Evolutionary conservation across 805 yeast genomes (phyloP), one percentile per base, ranked within the genome.

Genomic region (Candida palmyrensis): DNA sequence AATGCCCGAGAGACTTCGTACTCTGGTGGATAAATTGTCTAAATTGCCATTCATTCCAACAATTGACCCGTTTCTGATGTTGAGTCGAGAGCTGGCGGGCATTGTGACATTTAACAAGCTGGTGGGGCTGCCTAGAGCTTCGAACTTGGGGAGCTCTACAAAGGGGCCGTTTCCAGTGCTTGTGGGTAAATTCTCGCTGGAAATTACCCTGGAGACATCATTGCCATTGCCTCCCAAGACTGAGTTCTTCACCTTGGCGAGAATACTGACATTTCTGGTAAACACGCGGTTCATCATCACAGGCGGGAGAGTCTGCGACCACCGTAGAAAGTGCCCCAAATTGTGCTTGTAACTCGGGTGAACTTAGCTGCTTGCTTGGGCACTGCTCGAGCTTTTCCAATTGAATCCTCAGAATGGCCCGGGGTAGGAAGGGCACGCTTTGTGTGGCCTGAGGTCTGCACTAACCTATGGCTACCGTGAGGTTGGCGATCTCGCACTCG

Each of bases 121-220:
- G 15, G 55, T 45, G 4, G 65, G 57, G 10, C 39, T 33, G 2
- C 76, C 77, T 10, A 70, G 39, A 3, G 71, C 62, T 25, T 55
- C 57, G 42, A 67, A 71, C 8, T 45, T 37, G 3, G 71, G 68
- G 6, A 69, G 53, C 37, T 66, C 73, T 17, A 59, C 56, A 42
- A 68, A 69, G 6, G 74, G 72, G 1, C 73, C 76, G 12, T 45
- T 48, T 1, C 73, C 75, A 0, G 75, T 63, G 3, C 58, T 59
- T n/a, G 43, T 46, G 2, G 72, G 68, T 18, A 44, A 32, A 15
- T 31, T 28, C 5, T 41, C 39, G 12, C 23, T 10, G 6, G 21
- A 23, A 11, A 31, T 14, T 17, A 22, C 20, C 14, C 19, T n/a
- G 3, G 34, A 24, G 5, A 31, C 18, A 16, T 31, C 34, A 9